Conservation (phyloP, 148 eudicot species). For the Dianthus caryophyllus region DNA sequence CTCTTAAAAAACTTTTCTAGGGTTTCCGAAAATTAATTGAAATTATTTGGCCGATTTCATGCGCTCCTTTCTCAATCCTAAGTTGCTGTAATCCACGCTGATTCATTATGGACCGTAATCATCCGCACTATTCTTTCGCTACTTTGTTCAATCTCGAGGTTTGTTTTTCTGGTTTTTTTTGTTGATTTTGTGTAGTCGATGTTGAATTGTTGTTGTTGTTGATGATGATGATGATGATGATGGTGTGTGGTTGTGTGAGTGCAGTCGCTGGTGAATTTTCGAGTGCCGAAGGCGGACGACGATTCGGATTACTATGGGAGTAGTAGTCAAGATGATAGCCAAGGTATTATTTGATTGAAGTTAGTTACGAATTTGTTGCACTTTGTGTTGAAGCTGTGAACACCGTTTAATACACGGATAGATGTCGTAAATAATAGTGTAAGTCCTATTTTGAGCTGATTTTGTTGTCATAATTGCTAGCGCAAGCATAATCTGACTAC, state of each 20-base stretch:
- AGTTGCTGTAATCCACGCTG: neutral
- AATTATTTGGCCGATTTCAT: constrained; percentile 14
- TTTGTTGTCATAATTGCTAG: neutral
- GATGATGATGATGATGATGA: neutral
- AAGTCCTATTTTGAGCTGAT: neutral
- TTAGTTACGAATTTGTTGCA: no score
- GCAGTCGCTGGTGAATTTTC: constrained; percentile 92
- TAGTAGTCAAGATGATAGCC: constrained; percentile 95
- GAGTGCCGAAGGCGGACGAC: constrained; percentile 70
- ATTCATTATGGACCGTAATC: constrained; percentile 18
- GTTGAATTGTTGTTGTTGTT: constrained; percentile 2
- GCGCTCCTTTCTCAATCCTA: neutral
- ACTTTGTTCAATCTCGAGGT: constrained; percentile 95
- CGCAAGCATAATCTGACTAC: neutral
- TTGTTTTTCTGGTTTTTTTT: constrained; percentile 5
- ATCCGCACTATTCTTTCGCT: constrained; percentile 33
- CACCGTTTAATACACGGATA: no score
- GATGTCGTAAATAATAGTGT: neutral
- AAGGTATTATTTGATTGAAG: constrained; percentile 49
- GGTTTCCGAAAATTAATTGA: constrained; percentile 24
- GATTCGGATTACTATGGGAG: constrained; percentile 75
- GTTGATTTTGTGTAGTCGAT: neutral
- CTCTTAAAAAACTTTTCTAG: constrained; percentile 30
- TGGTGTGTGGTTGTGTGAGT: constrained; percentile 15
- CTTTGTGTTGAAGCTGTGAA: neutral